These are phyloP conservation scores for Suillus americanus DNA, from an alignment of 768 basidiomycete genomes.

Conservation along the genomic window DNA sequence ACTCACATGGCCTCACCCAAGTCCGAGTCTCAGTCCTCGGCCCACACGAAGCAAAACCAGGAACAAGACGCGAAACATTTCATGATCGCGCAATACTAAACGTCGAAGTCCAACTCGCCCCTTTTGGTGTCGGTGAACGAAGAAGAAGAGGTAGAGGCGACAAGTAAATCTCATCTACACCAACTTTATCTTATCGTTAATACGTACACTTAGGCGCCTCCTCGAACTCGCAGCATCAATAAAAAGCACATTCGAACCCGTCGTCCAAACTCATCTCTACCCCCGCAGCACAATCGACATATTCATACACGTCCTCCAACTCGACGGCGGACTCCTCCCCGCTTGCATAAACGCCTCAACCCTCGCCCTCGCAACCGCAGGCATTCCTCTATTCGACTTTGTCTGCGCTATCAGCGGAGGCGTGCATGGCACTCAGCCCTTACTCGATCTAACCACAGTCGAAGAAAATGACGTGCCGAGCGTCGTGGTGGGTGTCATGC, in stretches of 20 bases:
- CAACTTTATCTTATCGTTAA: neutral
- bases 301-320: constrained; percentile 88
- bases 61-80: constrained; percentile 62
- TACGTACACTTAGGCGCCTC: constrained; percentile 58
- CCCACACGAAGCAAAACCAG: constrained; percentile 81
- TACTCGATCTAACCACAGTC: constrained; percentile 84
- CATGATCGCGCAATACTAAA: constrained; percentile 89
- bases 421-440: constrained; percentile 74
- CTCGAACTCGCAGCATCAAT: constrained; percentile 85
- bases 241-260: constrained; percentile 95
- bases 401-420: constrained; percentile 89
- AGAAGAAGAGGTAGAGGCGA: constrained; percentile 78
- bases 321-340: constrained; percentile 90
- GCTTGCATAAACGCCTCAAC: constrained; percentile 95
- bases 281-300: constrained; percentile 95
- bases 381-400: constrained; percentile 88
- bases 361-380: constrained; percentile 85
- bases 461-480: constrained; percentile 93
- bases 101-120: constrained; percentile 84
- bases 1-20: constrained; percentile 89
- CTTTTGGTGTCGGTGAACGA: constrained; percentile 83
- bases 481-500: constrained; percentile 87
- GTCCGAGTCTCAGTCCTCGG: constrained; percentile 90
- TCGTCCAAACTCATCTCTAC: constrained; percentile 87
- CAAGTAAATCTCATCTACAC: constrained; percentile 59